Conservation (phyloP, 306 rosid genomes). For the Astragalus membranaceus region DNA sequence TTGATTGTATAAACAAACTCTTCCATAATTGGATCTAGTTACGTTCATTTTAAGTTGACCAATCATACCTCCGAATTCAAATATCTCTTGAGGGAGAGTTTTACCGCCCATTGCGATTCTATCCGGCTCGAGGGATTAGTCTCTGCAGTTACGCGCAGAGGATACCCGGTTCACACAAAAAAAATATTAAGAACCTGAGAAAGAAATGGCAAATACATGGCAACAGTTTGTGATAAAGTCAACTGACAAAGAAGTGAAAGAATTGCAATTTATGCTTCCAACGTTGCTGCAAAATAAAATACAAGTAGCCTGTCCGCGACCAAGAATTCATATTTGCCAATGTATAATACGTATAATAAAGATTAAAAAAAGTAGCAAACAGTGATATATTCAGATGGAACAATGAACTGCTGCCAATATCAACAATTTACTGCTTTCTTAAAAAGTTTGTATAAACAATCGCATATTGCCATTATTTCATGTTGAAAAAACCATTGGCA, state of each 20-base stretch:
- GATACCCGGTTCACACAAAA: too few relatives aligned
- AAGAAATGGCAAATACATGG: neutral
- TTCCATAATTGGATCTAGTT: too few relatives aligned
- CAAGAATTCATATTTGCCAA: neutral
- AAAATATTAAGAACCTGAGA: neutral
- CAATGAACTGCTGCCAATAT: neutral
- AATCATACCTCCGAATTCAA: too few relatives aligned
- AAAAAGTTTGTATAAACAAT: constrained; percentile 28
- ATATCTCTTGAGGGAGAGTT: too few relatives aligned
- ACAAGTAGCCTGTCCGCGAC: neutral
- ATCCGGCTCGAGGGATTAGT: too few relatives aligned
- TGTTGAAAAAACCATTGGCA: constrained; percentile 14
- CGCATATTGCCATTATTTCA: constrained; percentile 23
- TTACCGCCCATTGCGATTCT: too few relatives aligned
- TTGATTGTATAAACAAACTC: too few relatives aligned
- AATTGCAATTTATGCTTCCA: neutral
- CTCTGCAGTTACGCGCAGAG: too few relatives aligned
- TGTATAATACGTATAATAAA: neutral
- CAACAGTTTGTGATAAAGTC: neutral
- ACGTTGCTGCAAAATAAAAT: neutral
- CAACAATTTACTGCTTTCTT: constrained; percentile 17
- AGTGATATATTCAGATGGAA: neutral
- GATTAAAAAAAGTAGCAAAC: neutral
- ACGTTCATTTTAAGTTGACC: too few relatives aligned
- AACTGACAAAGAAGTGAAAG: neutral